Conservation (phyloP, 75 land plant genomes). For the Chamaecyparis obtusa region DNA sequence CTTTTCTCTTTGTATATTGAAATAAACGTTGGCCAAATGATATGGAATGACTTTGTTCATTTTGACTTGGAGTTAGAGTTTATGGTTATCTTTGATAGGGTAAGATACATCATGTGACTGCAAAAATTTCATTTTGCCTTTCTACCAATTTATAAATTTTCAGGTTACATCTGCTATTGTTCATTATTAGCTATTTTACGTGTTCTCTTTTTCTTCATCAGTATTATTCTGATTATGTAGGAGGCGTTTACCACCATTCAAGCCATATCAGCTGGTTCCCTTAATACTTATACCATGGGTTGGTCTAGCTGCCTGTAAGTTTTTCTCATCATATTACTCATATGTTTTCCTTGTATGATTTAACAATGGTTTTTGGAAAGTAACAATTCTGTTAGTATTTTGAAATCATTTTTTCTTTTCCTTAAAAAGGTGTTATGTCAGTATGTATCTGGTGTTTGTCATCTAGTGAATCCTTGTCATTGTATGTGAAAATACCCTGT, state of each 20-base stretch:
- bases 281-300: slow-evolving; percentile 54
- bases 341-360: neutral
- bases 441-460: neutral
- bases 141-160: neutral
- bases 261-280: slow-evolving; percentile 38
- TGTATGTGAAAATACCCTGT: neutral
- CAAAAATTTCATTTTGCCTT: neutral
- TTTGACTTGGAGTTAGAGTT: neutral
- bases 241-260: slow-evolving; percentile 55
- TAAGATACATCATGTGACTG: neutral
- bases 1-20: neutral
- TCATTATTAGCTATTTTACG: neutral
- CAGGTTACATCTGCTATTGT: neutral
- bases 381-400: neutral
- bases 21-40: neutral
- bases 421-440: neutral
- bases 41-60: neutral
- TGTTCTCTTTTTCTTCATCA: neutral
- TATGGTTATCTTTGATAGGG: neutral
- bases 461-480: neutral
- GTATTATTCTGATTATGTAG: slow-evolving; percentile 22
- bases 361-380: neutral
- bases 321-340: neutral
- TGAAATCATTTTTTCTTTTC: neutral
- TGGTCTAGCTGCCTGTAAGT: slow-evolving; percentile 45